A percentile compares a stretch with the other conserved stretches of the same genome.
Conservation (phyloP, 208 protist genomes). For the Acanthamoeba healyi region DNA sequence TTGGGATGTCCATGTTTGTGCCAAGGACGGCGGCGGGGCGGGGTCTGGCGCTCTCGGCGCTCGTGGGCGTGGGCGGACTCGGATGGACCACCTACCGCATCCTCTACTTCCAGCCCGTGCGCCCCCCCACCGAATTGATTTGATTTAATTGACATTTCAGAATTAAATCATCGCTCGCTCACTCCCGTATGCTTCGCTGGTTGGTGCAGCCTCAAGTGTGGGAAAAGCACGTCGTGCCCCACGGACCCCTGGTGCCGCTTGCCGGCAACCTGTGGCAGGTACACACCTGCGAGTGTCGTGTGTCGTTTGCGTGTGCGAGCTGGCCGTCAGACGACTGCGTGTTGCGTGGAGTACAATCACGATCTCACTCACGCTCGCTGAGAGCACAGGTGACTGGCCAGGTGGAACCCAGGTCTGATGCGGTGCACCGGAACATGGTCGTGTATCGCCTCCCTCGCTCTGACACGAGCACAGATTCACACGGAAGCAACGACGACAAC, state of each 20-base stretch:
- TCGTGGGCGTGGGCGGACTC: neutral
- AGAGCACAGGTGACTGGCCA: neutral
- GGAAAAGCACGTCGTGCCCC: conserved; percentile 30
- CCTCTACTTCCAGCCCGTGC: neutral
- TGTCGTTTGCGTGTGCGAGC: neutral
- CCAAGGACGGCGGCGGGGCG: neutral
- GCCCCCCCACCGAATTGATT: neutral
- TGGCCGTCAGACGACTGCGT: neutral
- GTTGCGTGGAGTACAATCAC: no score
- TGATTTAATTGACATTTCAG: neutral
- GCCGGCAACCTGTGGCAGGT: conserved; percentile 44
- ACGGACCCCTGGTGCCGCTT: conserved; percentile 14
- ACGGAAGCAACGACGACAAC: neutral
- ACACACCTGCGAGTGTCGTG: neutral
- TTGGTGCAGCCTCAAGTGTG: neutral
- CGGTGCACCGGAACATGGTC: conserved; percentile 52
- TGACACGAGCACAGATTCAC: neutral
- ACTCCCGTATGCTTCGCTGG: neutral
- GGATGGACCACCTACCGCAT: conserved; percentile 21
- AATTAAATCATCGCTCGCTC: no score
- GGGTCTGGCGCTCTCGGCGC: neutral
- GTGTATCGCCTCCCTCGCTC: conserved; percentile 23
- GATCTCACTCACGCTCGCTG: neutral
- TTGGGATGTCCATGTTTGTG: neutral
- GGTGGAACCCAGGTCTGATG: neutral